Evolutionary conservation across 306 rosid genomes (phyloP).

Genomic region (Herpetospermum pedunculosum): DNA sequence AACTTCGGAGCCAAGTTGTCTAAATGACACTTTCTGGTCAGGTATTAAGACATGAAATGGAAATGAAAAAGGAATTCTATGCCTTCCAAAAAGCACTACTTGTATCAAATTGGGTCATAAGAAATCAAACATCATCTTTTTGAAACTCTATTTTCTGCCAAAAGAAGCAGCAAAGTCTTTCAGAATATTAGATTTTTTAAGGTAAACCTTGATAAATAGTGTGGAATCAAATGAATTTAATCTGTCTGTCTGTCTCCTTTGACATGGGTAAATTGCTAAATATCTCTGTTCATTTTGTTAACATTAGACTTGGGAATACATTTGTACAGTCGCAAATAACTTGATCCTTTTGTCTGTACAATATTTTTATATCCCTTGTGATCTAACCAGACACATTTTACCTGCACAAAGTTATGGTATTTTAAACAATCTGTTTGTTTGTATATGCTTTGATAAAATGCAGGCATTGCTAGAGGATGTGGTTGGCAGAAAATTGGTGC

Average conservation of each 20-base stretch:
- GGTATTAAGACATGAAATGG: neutral
- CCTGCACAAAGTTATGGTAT: neutral
- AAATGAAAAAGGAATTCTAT: neutral
- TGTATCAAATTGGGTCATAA: neutral
- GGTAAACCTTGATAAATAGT: neutral
- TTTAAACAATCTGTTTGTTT: neutral
- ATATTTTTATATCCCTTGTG: neutral
- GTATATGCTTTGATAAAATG: neutral
- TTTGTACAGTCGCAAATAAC: neutral
- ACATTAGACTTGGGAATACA: neutral
- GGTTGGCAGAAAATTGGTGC: conserved; percentile 22
- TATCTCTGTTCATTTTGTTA: neutral
- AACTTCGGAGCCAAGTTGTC: neutral
- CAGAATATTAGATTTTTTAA: neutral
- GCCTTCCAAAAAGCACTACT: neutral
- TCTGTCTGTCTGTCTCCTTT: too few species aligned
- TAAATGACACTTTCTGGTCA: neutral
- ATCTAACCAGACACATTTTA: neutral
- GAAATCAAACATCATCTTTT: neutral
- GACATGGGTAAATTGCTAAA: neutral
- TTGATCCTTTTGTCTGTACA: neutral
- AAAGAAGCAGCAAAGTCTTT: neutral
- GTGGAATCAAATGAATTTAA: neutral
- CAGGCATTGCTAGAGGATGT: conserved; percentile 17
- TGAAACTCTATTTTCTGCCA: neutral